A percentile compares a stretch with the other conserved stretches of the same genome.
phyloP scores from a whole-genome alignment of 805 yeast genomes.

The Brettanomyces naardenensis region DNA sequence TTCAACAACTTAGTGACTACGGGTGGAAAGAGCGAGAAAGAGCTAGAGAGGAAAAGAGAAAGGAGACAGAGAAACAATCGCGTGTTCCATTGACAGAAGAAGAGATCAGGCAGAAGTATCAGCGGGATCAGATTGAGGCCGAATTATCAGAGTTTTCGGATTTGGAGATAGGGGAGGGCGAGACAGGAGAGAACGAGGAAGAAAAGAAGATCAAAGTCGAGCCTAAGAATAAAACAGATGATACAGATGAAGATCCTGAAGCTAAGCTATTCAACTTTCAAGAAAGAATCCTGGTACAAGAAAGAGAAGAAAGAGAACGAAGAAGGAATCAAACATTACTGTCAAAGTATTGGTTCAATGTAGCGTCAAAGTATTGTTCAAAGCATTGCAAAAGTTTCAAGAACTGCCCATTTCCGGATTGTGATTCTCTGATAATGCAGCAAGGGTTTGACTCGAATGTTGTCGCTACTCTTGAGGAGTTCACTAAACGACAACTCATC shows the following conservation, averaged over 20 bases:
- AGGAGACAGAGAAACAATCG: constrained; percentile 4
- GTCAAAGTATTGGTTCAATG: constrained; percentile 32
- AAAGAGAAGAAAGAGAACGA: constrained; percentile 16
- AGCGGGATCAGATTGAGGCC: constrained; percentile 5
- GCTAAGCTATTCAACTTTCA: constrained; percentile 17
- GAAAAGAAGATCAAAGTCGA: not conserved
- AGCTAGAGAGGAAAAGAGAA: constrained; percentile 9
- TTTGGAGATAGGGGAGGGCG: not conserved
- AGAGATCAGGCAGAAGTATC: constrained; percentile 15
- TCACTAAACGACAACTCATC: constrained; percentile 24
- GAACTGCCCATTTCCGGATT: constrained; percentile 86
- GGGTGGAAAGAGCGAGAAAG: constrained; percentile 4
- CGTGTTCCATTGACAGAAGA: constrained; percentile 13
- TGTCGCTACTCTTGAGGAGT: constrained; percentile 20
- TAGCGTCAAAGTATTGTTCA: constrained; percentile 45
- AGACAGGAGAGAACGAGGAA: constrained; percentile 1
- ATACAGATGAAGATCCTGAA: constrained; percentile 6
- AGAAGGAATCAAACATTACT: constrained; percentile 20
- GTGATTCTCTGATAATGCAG: constrained; percentile 46
- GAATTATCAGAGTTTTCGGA: not conserved
- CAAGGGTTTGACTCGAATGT: constrained; percentile 25
- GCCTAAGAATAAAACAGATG: constrained; percentile 5
- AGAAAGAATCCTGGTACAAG: constrained; percentile 14
- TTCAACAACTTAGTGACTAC: constrained; percentile 24
- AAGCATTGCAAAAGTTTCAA: constrained; percentile 39